phyloP scores from a whole-genome alignment of 2,329 filamentous ascomycete species.

The Nothopassalora personata region DNA sequence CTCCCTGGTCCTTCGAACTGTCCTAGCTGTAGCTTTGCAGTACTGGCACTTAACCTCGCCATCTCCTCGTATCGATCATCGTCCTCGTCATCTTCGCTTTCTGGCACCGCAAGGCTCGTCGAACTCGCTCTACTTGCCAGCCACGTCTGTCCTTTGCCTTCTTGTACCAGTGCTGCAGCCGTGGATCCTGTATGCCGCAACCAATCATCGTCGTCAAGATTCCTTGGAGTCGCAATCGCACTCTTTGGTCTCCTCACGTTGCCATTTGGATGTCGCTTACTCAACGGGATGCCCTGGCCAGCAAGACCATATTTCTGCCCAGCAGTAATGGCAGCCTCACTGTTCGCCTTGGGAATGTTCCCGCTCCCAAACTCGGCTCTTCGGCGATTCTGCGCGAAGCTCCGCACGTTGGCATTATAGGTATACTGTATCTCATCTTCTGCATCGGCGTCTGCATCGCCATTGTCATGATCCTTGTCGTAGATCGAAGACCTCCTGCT shows the following conservation, averaged over 20 bases:
- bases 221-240: constrained; percentile 14
- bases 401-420: constrained; percentile 6
- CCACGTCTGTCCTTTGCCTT: constrained; percentile 60
- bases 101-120: constrained; percentile 44
- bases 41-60: constrained; percentile 27
- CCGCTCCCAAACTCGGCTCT: constrained; percentile 21
- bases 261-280: constrained; percentile 10
- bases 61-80: constrained; percentile 33
- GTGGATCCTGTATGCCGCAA: constrained; percentile 54
- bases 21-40: constrained; percentile 13
- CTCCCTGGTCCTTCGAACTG: constrained; percentile 14
- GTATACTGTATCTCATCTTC: constrained; percentile 13
- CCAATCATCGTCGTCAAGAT: constrained; percentile 50
- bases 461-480: constrained; percentile 22
- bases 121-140: constrained; percentile 42
- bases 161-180: constrained; percentile 52
- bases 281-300: constrained; percentile 18
- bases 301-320: constrained; percentile 20
- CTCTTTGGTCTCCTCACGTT: constrained; percentile 7
- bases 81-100: constrained; percentile 31
- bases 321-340: constrained; percentile 38
- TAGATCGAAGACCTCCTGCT: constrained; percentile 29
- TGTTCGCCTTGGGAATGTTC: constrained; percentile 43
- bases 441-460: constrained; percentile 10
- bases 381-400: constrained; percentile 2